Evolutionary conservation across 306 rosid species (phyloP).

Genomic region (Parietaria judaica): DNA sequence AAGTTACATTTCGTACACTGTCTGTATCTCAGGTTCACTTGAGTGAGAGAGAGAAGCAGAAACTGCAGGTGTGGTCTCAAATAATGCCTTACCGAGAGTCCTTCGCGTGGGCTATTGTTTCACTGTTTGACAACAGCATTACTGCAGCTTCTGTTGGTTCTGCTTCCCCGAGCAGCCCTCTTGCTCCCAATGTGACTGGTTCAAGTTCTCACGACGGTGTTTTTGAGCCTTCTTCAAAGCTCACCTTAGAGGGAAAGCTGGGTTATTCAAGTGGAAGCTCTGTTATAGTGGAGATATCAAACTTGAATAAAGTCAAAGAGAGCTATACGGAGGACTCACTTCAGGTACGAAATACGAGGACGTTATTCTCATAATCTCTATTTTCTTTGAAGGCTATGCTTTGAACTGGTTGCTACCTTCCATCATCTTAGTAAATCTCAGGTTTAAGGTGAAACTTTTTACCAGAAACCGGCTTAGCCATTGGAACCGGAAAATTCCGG

Average conservation of each 20-base stretch:
- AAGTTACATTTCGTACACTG: not conserved
- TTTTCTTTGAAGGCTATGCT: not conserved
- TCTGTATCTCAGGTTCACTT: constrained; percentile 48
- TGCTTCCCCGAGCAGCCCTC: constrained; percentile 99
- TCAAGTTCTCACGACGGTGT: constrained; percentile 92
- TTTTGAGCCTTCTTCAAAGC: constrained; percentile 79
- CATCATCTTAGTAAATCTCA: not conserved
- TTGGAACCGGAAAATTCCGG: too few species aligned
- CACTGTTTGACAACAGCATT: constrained; percentile 88
- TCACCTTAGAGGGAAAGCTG: constrained; percentile 81
- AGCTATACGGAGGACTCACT: constrained; percentile 95
- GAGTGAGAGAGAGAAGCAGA: constrained; percentile 95
- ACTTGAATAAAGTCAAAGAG: constrained; percentile 82
- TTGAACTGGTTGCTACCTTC: too few species aligned
- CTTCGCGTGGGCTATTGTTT: constrained; percentile 92
- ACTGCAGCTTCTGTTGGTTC: constrained; percentile 95
- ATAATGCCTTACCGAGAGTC: constrained; percentile 99
- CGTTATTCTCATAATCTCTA: not conserved
- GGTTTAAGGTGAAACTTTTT: not conserved
- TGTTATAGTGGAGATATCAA: constrained; percentile 83
- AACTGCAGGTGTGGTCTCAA: constrained; percentile 99
- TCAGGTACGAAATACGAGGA: constrained; percentile 42
- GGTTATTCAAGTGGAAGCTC: constrained; percentile 84
- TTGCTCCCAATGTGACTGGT: constrained; percentile 85
- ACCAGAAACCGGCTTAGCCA: too few species aligned